Evolutionary conservation across 1,284 basidiomycete genomes (phyloP).

Genomic region (Ceratobasidium sp.): DNA sequence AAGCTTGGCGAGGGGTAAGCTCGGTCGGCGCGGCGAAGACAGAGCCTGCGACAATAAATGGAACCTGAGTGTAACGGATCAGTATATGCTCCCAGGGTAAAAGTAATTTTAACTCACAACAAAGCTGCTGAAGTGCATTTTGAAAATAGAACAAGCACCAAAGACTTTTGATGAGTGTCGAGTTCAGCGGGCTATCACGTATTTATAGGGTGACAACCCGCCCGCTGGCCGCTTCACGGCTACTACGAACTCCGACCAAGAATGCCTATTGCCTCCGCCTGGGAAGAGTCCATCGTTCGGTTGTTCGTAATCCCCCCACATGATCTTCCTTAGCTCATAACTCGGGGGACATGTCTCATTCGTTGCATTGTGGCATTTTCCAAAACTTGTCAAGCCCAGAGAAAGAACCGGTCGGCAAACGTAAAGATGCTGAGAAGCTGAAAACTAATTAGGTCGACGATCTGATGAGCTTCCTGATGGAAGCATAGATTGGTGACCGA

Average conservation of each 20-base stretch:
- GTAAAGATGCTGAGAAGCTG: too few species aligned
- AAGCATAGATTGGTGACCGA: too few species aligned
- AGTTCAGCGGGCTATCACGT: neutral
- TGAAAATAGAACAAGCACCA: neutral
- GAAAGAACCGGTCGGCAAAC: too few species aligned
- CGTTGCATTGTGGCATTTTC: neutral
- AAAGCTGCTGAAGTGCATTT: neutral
- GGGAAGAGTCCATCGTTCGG: neutral
- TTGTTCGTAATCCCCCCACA: neutral
- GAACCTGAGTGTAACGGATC: neutral
- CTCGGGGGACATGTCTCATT: neutral
- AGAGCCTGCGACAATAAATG: neutral
- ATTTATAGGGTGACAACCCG: neutral
- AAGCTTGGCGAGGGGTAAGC: slow-evolving; percentile 5
- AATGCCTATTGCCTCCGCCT: neutral
- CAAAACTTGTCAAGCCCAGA: neutral
- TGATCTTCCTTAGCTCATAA: neutral
- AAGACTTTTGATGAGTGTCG: neutral
- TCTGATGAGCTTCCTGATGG: too few species aligned
- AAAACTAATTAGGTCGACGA: too few species aligned
- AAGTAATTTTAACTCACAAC: neutral
- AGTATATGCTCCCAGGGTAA: neutral
- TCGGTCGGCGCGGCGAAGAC: neutral
- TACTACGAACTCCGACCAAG: too few species aligned
- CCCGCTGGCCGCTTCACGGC: neutral